Evolutionary conservation across 1,139 yeast species (phyloP).

Genomic region (Taphrina deformans): DNA sequence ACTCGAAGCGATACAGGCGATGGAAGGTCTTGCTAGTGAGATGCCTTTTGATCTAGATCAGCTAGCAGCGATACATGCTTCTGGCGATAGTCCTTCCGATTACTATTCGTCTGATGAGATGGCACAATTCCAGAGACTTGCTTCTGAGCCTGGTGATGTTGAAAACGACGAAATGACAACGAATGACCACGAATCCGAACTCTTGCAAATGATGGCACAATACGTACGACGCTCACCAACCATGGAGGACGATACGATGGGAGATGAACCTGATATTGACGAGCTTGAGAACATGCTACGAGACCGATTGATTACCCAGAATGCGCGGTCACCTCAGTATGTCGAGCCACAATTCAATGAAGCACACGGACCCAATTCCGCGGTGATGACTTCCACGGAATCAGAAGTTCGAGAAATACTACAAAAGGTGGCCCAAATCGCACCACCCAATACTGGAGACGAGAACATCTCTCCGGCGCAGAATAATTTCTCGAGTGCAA

Average conservation of each 20-base stretch:
- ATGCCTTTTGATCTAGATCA: constrained; percentile 7
- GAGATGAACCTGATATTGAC: not conserved
- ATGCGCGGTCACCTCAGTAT: not conserved
- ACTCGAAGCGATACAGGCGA: constrained; percentile 15
- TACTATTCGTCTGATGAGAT: constrained; percentile 19
- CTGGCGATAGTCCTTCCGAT: constrained; percentile 7
- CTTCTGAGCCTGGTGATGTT: constrained; percentile 4
- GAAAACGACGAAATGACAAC: not conserved
- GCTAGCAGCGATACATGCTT: constrained; percentile 14
- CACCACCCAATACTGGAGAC: not conserved
- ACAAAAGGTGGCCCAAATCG: not conserved
- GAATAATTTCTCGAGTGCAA: not conserved
- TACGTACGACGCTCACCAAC: not conserved
- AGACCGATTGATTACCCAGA: constrained; percentile 7
- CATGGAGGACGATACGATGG: not conserved
- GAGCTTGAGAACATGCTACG: constrained; percentile 15
- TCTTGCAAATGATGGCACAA: constrained; percentile 13
- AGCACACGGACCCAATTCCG: not conserved
- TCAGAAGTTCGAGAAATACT: not conserved
- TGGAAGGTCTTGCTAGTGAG: not conserved
- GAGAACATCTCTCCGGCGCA: not conserved
- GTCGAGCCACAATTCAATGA: not conserved
- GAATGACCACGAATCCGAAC: not conserved
- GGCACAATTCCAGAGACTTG: constrained; percentile 9
- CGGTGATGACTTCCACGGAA: not conserved